Evolutionary conservation across 495 filamentous ascomycete species (phyloP).

Genomic region (Aspergillus nidulans): DNA sequence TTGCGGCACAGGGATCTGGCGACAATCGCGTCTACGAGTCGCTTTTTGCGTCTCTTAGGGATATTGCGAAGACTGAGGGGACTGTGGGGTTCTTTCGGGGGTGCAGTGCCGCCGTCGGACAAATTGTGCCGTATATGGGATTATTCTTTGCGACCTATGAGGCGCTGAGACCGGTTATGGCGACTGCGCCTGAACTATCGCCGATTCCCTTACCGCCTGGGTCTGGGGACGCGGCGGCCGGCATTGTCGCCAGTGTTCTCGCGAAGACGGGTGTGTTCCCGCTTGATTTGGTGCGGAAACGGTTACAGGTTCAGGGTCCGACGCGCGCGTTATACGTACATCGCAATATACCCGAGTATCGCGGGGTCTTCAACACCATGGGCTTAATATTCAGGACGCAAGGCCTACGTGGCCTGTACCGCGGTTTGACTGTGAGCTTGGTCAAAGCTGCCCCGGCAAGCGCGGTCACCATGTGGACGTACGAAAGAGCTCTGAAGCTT

Average conservation of each 20-base stretch:
- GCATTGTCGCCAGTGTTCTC: slow-evolving; percentile 68
- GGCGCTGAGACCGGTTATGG: slow-evolving; percentile 44
- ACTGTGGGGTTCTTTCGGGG: slow-evolving; percentile 79
- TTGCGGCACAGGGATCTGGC: slow-evolving; percentile 84
- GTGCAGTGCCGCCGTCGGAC: slow-evolving; percentile 68
- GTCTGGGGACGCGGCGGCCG: slow-evolving; percentile 74
- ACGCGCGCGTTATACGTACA: slow-evolving; percentile 73
- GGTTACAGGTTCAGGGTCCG: slow-evolving; percentile 93
- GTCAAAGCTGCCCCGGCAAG: slow-evolving; percentile 93
- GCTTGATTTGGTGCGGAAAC: slow-evolving; percentile 87
- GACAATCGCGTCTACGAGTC: slow-evolving; percentile 65
- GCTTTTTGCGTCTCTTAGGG: slow-evolving; percentile 57
- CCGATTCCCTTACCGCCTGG: slow-evolving; percentile 55
- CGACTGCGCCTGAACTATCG: not conserved
- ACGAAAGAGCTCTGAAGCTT: slow-evolving; percentile 66
- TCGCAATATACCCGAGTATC: slow-evolving; percentile 82
- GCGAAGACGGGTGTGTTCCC: slow-evolving; percentile 91
- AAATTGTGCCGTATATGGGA: slow-evolving; percentile 96
- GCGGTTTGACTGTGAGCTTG: slow-evolving; percentile 82
- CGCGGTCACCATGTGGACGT: slow-evolving; percentile 98
- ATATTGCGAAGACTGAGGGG: slow-evolving; percentile 77
- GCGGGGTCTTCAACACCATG: slow-evolving; percentile 61
- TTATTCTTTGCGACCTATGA: slow-evolving; percentile 92
- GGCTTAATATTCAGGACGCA: slow-evolving; percentile 63
- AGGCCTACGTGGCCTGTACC: slow-evolving; percentile 76